These are phyloP conservation scores for Cladosporium austrohemisphaericum DNA, from an alignment of 2,329 filamentous ascomycete species.

Conservation along the genomic window DNA sequence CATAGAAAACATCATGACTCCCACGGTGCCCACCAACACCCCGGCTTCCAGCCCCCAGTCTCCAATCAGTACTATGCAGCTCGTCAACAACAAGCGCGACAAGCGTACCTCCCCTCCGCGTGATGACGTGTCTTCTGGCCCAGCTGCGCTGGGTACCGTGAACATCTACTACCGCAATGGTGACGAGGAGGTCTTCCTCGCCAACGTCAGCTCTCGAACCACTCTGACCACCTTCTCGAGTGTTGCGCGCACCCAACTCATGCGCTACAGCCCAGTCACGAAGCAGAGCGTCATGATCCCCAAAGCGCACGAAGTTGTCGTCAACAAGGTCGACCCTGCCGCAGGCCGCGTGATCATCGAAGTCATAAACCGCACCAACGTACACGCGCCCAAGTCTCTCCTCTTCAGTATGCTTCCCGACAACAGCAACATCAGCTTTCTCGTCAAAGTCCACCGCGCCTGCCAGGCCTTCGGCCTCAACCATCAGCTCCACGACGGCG, in stretches of 20 bases:
- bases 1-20: no score
- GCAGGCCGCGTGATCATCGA: constrained; percentile 3
- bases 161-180: background rate
- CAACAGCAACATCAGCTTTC: constrained; percentile 13
- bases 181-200: background rate
- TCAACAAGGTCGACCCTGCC: constrained; percentile 5
- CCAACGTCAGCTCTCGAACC: background rate
- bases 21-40: no score
- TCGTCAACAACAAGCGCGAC: no score
- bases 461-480: constrained; percentile 11
- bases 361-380: constrained; percentile 14
- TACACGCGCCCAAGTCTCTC: constrained; percentile 5
- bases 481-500: constrained; percentile 16
- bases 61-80: no score
- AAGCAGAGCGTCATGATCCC: no score
- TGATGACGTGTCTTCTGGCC: no score
- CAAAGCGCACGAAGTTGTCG: no score
- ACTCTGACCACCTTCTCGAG: background rate
- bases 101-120: no score
- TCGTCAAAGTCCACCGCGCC: constrained; percentile 13
- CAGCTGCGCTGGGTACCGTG: background rate
- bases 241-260: background rate
- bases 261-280: no score
- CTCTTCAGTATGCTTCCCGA: background rate
- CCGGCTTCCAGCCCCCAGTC: no score